Base-by-base conservation (phyloP, 78 protist genomes). In the Dictyostelium intermedium region DNA sequence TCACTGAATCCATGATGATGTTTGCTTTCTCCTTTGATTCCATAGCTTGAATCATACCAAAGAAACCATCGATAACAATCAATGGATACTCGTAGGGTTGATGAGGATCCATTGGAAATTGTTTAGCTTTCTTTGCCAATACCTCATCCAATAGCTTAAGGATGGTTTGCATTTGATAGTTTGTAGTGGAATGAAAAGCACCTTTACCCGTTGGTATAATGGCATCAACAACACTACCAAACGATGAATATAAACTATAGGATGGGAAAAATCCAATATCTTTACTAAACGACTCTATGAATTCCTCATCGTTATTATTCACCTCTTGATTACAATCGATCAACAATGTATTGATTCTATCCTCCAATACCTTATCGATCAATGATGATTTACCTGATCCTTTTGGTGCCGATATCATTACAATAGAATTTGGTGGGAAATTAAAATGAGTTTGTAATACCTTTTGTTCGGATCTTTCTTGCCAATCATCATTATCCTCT, bases 11-110 rank as follows among this genome's bases (percentile, higher is more conserved):
- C 82, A 80, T 78, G 34, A 89, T 89, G 5, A 89, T 78, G n/a
- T 89, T 89, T 34, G 94, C 94, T 34, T 89, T 89, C 25, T 89
- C 94, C 32, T 89, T 89, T 30, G 73, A 80, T 3, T 89, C 94
- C 94, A 89, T 89, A 13, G 94, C 94, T n/a, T 61, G 77, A 47
- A 89, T 89, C 78, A 70, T 89, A 63, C 94, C 94, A 80, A 89
- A 89, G 81, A 89, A 89, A 69, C 94, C 94, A 47, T 89, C 94
- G 3, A 89, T 69, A 2, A 89, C 94, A 45, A 89, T 89, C 83
- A 89, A 47, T 41, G 94, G 94, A 56, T 89, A 89, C 2, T 74
- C 70, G 20, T 37, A 89, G 1, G 94, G 87, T 70, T 78, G 69
- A 50, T 89, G 94, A 20, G 85, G 87, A 70, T 89, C 87, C 20